These are phyloP conservation scores for Senecio squalidus DNA, from an alignment of 140 eudicot genomes.

Conservation along the genomic window DNA sequence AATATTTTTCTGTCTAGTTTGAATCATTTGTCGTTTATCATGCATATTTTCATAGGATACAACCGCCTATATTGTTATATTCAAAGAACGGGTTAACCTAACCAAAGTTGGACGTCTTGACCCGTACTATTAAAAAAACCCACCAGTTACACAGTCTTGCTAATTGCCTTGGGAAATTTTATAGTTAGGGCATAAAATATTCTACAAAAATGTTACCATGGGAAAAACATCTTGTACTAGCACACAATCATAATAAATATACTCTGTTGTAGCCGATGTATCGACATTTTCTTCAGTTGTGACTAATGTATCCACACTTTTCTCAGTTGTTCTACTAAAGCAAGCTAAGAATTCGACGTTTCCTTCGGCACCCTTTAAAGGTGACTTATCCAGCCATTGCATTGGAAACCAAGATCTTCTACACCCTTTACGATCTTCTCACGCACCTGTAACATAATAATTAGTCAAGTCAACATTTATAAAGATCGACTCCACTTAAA, in stretches of 20 bases:
- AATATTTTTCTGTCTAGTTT: too few relatives aligned
- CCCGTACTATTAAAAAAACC: too few relatives aligned
- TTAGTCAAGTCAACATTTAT: neutral
- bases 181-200: too few relatives aligned
- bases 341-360: constrained; percentile 79
- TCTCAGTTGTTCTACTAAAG: constrained; percentile 40
- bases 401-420: constrained; percentile 59
- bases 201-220: too few relatives aligned
- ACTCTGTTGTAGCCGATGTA: constrained; percentile 1
- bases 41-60: too few relatives aligned
- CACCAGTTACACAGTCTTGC: too few relatives aligned
- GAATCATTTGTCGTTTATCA: too few relatives aligned
- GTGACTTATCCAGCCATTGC: constrained; percentile 94
- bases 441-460: constrained; percentile 44
- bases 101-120: too few relatives aligned
- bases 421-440: constrained; percentile 76
- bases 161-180: too few relatives aligned
- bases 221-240: neutral
- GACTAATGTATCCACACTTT: neutral
- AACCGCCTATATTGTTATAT: too few relatives aligned
- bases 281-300: constrained; percentile 12
- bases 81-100: too few relatives aligned
- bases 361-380: constrained; percentile 92
- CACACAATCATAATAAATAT: neutral
- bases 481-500: too few relatives aligned